phyloP scores from a whole-genome alignment of 139 green algal species.

The Eudorina sp. region DNA sequence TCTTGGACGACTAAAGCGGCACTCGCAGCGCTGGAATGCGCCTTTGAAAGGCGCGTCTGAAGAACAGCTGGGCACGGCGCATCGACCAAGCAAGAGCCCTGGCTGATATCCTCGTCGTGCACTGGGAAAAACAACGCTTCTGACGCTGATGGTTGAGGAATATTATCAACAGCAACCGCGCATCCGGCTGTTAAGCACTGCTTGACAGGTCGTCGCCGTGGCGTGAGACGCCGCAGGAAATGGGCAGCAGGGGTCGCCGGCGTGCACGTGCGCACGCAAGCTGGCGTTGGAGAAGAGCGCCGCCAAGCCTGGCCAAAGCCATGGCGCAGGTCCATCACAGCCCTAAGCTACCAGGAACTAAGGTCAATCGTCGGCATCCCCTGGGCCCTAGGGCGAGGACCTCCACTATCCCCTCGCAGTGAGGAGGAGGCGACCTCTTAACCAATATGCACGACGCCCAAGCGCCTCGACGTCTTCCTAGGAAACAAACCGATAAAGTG shows the following conservation, averaged over 20 bases:
- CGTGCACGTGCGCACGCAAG: neutral
- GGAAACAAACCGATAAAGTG: neutral
- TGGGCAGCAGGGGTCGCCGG: neutral
- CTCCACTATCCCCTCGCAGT: neutral
- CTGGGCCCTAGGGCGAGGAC: neutral
- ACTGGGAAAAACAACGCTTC: neutral
- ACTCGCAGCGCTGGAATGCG: constrained; percentile 56
- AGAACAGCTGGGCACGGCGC: constrained; percentile 51
- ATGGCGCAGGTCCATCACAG: constrained; percentile 14
- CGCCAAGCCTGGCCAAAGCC: neutral
- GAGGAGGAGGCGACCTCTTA: neutral
- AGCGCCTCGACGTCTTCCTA: too few species aligned
- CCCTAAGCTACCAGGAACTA: neutral
- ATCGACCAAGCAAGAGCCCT: neutral
- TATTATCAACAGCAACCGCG: neutral
- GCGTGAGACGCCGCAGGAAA: neutral
- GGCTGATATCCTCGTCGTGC: neutral
- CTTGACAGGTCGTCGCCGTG: neutral
- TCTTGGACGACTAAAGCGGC: constrained; percentile 65
- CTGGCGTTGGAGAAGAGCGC: neutral
- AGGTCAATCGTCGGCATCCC: constrained; percentile 10
- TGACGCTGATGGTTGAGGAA: neutral
- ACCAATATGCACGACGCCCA: too few species aligned
- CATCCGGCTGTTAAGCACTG: neutral
- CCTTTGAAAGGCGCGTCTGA: constrained; percentile 60